Evolutionary conservation across 2,329 filamentous ascomycete genomes (phyloP).

Genomic region (Hypoxylon sp.): DNA sequence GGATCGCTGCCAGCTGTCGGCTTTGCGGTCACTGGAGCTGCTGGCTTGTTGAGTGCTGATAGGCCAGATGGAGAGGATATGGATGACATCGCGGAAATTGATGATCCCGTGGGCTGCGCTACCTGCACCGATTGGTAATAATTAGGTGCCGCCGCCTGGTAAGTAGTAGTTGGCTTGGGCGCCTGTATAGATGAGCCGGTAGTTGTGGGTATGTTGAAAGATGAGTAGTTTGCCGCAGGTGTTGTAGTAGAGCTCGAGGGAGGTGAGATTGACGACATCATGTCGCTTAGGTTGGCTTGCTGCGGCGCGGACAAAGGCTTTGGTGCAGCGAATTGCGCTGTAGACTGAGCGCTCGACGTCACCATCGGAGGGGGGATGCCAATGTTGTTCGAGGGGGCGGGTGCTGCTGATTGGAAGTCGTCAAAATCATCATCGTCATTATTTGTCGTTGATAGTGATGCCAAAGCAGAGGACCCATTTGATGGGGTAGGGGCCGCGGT

Average conservation of each 20-base stretch:
- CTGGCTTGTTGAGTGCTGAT: slow-evolving; percentile 65
- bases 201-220: slow-evolving; percentile 67
- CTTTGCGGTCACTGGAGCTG: slow-evolving; percentile 64
- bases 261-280: slow-evolving; percentile 88
- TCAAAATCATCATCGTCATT: slow-evolving; percentile 94
- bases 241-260: slow-evolving; percentile 70
- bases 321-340: slow-evolving; percentile 82
- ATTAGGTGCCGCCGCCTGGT: slow-evolving; percentile 86
- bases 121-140: slow-evolving; percentile 88
- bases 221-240: slow-evolving; percentile 74
- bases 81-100: slow-evolving; percentile 48
- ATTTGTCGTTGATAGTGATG: slow-evolving; percentile 61
- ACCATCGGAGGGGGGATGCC: slow-evolving; percentile 64
- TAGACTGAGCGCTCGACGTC: slow-evolving; percentile 67
- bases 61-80: slow-evolving; percentile 53
- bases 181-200: slow-evolving; percentile 58
- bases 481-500: slow-evolving; percentile 61
- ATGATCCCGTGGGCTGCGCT: slow-evolving; percentile 55
- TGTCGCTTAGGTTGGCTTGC: slow-evolving; percentile 82
- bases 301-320: slow-evolving; percentile 88
- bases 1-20: slow-evolving; percentile 79
- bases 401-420: slow-evolving; percentile 92
- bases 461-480: slow-evolving; percentile 62
- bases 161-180: slow-evolving; percentile 72
- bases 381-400: slow-evolving; percentile 63